Percentiles rank a stretch among this genome's conserved stretches.
Evolutionary conservation across 306 rosid species (phyloP).

Genomic region (Datisca glomerata): DNA sequence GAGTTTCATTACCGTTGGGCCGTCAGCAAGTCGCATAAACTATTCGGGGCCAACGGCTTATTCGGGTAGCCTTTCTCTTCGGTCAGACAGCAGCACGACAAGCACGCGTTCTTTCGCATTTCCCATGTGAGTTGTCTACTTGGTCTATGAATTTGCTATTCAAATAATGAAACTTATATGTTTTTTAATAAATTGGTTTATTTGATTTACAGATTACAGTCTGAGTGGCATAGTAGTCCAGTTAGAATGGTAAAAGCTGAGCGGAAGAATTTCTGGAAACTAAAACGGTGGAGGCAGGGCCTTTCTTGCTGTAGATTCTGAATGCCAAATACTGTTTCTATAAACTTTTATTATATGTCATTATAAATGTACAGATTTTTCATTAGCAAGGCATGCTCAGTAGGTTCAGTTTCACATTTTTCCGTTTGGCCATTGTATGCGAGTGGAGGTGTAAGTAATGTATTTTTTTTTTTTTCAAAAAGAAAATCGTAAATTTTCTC

Average conservation of each 20-base stretch:
- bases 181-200: neutral
- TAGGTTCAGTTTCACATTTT: too few species aligned
- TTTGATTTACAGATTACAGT: conserved; percentile 45
- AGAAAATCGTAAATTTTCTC: neutral
- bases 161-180: neutral
- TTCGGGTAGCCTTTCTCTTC: conserved; percentile 77
- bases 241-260: conserved; percentile 82
- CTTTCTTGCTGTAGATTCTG: conserved; percentile 87
- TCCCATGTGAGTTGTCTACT: conserved; percentile 39
- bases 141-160: neutral
- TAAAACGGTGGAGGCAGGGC: conserved; percentile 48
- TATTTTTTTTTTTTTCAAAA: neutral
- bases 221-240: conserved; percentile 86
- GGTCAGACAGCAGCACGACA: conserved; percentile 91
- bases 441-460: neutral
- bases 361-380: neutral
- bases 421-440: too few species aligned
- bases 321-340: too few species aligned
- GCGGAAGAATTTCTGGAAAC: conserved; percentile 34
- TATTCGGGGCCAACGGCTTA: conserved; percentile 58
- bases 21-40: conserved; percentile 35
- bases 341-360: neutral
- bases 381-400: neutral
- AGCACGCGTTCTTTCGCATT: conserved; percentile 96
- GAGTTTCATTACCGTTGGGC: conserved; percentile 45